A percentile compares a stretch with the other conserved stretches of the same genome.
Conservation (phyloP, 2,329 filamentous ascomycete species). For the Ascochyta rabiei region DNA sequence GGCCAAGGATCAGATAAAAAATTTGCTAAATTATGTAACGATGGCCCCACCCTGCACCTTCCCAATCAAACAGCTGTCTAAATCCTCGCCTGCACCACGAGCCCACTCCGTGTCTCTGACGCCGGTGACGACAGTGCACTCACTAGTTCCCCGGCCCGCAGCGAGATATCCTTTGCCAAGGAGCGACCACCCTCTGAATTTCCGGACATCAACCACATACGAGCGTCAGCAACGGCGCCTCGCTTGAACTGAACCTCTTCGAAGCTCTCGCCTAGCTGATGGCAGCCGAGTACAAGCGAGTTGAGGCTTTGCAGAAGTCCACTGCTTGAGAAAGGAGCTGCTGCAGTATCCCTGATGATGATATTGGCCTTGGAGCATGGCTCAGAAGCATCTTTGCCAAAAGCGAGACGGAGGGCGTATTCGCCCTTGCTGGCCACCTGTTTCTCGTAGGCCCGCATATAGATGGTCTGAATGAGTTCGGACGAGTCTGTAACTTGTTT, state of each 20-base stretch:
- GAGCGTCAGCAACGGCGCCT: constrained; percentile 33
- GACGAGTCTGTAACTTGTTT: constrained; percentile 32
- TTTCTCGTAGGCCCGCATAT: constrained; percentile 45
- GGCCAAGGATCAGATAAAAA: constrained; percentile 40
- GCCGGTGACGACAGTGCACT: constrained; percentile 26
- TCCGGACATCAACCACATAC: constrained; percentile 43
- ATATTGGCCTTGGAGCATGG: constrained; percentile 34
- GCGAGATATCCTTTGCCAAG: constrained; percentile 44
- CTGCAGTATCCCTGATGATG: constrained; percentile 39
- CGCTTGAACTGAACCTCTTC: constrained; percentile 49
- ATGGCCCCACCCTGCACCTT: constrained; percentile 17
- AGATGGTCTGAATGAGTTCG: constrained; percentile 42
- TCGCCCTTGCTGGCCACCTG: constrained; percentile 42
- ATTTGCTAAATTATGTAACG: constrained; percentile 30
- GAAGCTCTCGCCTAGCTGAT: constrained; percentile 44
- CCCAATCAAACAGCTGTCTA: constrained; percentile 19
- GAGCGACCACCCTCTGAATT: constrained; percentile 42
- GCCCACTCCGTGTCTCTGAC: constrained; percentile 22
- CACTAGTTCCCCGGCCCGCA: constrained; percentile 43
- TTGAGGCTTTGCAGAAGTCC: constrained; percentile 40
- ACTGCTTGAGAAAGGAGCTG: constrained; percentile 23
- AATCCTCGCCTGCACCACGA: constrained; percentile 42
- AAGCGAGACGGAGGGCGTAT: constrained; percentile 35
- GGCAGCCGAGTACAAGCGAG: constrained; percentile 42
- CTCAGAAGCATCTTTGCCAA: constrained; percentile 33